Evolutionary conservation across 768 basidiomycete species (phyloP).

Genomic region (Boletales sp.): DNA sequence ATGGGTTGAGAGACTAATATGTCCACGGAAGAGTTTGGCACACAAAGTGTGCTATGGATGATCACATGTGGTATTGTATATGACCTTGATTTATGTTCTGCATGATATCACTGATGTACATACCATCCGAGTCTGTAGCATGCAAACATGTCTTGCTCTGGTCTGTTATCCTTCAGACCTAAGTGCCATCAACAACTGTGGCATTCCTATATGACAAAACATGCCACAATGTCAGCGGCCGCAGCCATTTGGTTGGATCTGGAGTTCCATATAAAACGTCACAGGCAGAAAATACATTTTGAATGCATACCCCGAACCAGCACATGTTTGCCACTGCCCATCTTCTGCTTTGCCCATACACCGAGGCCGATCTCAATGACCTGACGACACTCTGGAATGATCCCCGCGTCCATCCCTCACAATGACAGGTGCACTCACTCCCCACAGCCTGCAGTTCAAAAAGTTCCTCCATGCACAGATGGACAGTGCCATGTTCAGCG

Average conservation of each 20-base stretch:
- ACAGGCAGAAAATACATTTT: not conserved
- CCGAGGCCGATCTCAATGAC: constrained; percentile 30
- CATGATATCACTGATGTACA: not conserved
- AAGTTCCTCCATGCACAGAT: constrained; percentile 19
- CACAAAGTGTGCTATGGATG: too few relatives aligned
- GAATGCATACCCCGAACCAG: not conserved
- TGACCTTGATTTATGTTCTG: too few relatives aligned
- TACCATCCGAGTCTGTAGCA: not conserved
- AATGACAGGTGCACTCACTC: constrained; percentile 11
- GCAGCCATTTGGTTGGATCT: constrained; percentile 7
- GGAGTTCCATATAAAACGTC: not conserved
- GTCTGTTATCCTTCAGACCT: not conserved
- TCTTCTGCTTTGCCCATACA: constrained; percentile 31
- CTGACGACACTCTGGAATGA: constrained; percentile 29
- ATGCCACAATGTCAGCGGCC: constrained; percentile 5
- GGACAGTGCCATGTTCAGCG: constrained; percentile 25
- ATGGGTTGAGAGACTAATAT: too few relatives aligned
- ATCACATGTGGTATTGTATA: too few relatives aligned
- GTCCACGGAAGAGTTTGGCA: too few relatives aligned
- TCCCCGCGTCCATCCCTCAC: constrained; percentile 23
- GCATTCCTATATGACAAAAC: not conserved
- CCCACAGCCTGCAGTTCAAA: constrained; percentile 14
- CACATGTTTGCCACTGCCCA: constrained; percentile 31
- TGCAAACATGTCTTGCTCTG: not conserved
- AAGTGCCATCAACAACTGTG: constrained; percentile 1